These are phyloP conservation scores for Triticum turgidum DNA, from an alignment of 176 grass and related monocot genomes.

Conservation along the genomic window DNA sequence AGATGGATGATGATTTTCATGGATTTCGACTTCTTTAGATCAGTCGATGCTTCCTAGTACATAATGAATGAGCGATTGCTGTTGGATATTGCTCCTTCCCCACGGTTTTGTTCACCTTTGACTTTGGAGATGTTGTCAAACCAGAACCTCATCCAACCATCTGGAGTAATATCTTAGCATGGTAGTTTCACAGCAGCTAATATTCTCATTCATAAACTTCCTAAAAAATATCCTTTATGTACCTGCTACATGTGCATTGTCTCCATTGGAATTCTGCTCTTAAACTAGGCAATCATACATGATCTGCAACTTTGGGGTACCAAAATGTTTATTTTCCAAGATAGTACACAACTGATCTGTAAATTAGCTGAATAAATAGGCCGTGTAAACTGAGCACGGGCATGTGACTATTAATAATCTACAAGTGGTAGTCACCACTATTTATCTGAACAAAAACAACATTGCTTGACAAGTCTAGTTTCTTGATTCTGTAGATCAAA, in stretches of 20 bases:
- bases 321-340: no score
- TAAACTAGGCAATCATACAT: background rate
- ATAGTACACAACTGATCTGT: background rate
- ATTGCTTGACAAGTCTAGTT: background rate
- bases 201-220: background rate
- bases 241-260: background rate
- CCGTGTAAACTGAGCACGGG: background rate
- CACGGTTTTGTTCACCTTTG: no score
- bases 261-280: background rate
- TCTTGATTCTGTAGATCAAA: slow-evolving; percentile 59
- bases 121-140: no score
- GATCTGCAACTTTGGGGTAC: background rate
- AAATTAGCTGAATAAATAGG: background rate
- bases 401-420: background rate
- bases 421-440: background rate
- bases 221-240: background rate
- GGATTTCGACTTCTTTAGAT: no score
- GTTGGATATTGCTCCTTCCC: no score
- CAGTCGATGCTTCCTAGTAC: no score
- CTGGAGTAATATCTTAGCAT: no score
- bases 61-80: no score
- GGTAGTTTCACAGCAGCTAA: background rate
- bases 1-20: no score
- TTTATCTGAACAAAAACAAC: background rate
- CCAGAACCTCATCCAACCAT: no score